phyloP scores from a whole-genome alignment of 306 rosid species.

The Rosa multiflora region DNA sequence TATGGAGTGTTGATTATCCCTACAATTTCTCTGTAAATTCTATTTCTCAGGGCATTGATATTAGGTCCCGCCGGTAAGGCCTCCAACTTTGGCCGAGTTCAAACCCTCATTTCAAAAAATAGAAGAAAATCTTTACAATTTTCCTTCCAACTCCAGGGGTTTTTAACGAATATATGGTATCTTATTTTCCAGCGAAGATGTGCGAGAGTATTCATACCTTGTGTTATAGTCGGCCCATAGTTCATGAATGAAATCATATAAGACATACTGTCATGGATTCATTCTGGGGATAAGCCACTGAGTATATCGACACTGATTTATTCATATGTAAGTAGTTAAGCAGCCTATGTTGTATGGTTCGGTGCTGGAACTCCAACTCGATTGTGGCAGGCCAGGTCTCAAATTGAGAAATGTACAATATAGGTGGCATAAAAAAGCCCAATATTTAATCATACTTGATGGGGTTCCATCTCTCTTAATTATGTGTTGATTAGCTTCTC shows the following conservation, averaged over 20 bases:
- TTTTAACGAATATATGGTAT: not conserved
- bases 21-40: no score
- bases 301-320: no score
- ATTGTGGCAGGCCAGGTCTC: not conserved
- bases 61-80: not conserved
- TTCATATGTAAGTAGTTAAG: no score
- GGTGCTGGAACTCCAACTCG: no score
- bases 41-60: no score
- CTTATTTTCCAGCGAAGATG: not conserved
- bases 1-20: no score
- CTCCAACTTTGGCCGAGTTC: not conserved
- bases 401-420: no score
- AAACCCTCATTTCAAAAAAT: not conserved
- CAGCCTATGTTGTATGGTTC: no score
- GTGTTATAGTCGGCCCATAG: no score
- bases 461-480: not conserved
- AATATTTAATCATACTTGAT: not conserved
- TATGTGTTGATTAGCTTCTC: not conserved
- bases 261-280: no score
- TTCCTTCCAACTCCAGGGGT: no score
- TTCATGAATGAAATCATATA: not conserved
- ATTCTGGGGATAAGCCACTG: no score
- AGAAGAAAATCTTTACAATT: not conserved
- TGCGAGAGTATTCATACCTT: not conserved
- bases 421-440: not conserved